phyloP scores from a whole-genome alignment of 2,329 filamentous ascomycete species.

The Cytospora chrysosperma region DNA sequence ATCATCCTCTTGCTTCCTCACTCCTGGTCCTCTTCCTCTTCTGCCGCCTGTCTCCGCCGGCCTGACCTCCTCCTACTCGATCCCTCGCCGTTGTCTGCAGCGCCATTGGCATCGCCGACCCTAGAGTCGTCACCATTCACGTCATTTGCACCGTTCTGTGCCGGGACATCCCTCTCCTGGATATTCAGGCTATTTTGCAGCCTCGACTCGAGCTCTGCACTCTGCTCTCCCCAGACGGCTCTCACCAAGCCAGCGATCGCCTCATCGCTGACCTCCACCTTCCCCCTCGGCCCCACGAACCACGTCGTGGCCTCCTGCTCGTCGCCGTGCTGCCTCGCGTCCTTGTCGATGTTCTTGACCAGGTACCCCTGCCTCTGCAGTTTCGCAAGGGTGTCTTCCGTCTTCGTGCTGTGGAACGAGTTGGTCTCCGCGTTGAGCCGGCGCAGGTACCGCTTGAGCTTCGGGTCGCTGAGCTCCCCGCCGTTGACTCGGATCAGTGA shows the following conservation, averaged over 20 bases:
- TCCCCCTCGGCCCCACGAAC: constrained; percentile 80
- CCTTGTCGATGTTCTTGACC: constrained; percentile 67
- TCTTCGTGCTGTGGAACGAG: constrained; percentile 68
- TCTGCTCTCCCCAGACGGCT: constrained; percentile 52
- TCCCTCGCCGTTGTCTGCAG: constrained; percentile 12
- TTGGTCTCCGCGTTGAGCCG: constrained; percentile 74
- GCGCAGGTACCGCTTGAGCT: constrained; percentile 71
- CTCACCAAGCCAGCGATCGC: constrained; percentile 71
- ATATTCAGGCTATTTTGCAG: constrained; percentile 63
- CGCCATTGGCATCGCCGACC: neutral
- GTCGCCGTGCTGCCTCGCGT: constrained; percentile 52
- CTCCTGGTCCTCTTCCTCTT: constrained; percentile 9
- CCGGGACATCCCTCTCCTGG: constrained; percentile 28
- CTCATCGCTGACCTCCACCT: constrained; percentile 76
- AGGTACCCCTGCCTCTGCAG: constrained; percentile 85
- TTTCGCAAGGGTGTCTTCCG: constrained; percentile 69
- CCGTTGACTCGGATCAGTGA: constrained; percentile 73
- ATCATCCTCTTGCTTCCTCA: neutral
- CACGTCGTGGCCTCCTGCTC: constrained; percentile 74
- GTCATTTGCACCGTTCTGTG: constrained; percentile 24
- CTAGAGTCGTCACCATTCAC: constrained; percentile 25
- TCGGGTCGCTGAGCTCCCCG: constrained; percentile 72
- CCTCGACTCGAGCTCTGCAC: constrained; percentile 56
- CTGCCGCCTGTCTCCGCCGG: constrained; percentile 11
- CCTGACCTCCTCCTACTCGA: constrained; percentile 11